A percentile compares a stretch with the other conserved stretches of the same genome.
These are phyloP conservation scores for Hypomontagnella submonticulosa DNA, from an alignment of 495 filamentous ascomycete genomes.

Conservation along the genomic window DNA sequence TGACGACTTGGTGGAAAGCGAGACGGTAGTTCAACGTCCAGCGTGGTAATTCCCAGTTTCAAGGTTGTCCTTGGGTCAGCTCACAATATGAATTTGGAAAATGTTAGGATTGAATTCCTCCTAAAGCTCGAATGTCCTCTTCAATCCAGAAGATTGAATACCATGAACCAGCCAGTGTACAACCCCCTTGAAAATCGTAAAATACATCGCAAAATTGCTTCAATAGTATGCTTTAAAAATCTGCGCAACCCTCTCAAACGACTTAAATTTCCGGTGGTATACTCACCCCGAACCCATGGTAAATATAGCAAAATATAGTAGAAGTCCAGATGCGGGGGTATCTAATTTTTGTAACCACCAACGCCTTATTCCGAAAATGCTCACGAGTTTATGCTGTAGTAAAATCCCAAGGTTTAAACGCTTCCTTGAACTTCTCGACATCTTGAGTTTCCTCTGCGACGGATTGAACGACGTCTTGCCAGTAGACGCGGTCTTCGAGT, in stretches of 20 bases:
- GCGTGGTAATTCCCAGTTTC: not conserved
- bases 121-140: not conserved
- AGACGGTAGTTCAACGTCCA: not conserved
- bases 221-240: constrained; percentile 10
- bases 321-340: constrained; percentile 43
- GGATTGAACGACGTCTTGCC: constrained; percentile 83
- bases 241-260: not conserved
- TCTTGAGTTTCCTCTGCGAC: constrained; percentile 81
- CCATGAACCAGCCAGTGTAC: too few species aligned
- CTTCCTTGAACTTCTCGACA: constrained; percentile 80
- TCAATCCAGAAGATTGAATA: not conserved
- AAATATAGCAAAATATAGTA: constrained; percentile 11
- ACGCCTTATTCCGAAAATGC: constrained; percentile 40
- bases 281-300: constrained; percentile 8
- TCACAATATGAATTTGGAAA: too few species aligned
- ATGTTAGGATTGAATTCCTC: not conserved
- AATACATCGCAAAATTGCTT: constrained; percentile 7
- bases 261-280: not conserved
- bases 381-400: constrained; percentile 42
- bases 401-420: constrained; percentile 91
- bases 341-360: constrained; percentile 41
- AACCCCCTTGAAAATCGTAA: not conserved
- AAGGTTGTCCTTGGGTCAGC: not conserved
- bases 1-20: constrained; percentile 10
- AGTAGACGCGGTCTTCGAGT: constrained; percentile 76